Percentiles rank a stretch among this genome's conserved stretches.
These are phyloP conservation scores for Phlyctochytrium bullatum DNA, from an alignment of 192 early-diverging fungal species.

Conservation along the genomic window DNA sequence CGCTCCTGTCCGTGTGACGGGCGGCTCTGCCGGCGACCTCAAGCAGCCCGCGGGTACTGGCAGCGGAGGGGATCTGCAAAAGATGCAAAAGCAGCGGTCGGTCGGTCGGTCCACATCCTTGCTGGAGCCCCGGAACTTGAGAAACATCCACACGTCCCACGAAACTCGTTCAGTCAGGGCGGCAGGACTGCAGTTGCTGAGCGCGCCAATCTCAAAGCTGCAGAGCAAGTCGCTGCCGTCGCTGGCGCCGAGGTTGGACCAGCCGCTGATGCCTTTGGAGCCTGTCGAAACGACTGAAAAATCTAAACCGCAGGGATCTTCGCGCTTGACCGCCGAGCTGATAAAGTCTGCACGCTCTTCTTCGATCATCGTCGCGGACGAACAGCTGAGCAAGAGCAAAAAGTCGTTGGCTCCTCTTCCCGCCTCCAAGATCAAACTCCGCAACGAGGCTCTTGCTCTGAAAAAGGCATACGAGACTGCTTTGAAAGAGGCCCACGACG, in stretches of 20 bases:
- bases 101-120: background rate
- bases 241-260: background rate
- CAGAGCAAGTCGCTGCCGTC: background rate
- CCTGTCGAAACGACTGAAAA: background rate
- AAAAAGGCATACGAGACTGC: too few species aligned
- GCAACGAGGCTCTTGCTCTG: too few species aligned
- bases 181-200: background rate
- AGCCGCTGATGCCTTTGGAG: background rate
- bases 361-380: background rate
- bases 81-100: background rate
- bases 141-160: background rate
- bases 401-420: too few species aligned
- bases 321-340: background rate
- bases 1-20: too few species aligned
- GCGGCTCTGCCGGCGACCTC: constrained; percentile 48
- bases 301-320: background rate
- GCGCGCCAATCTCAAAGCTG: background rate
- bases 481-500: too few species aligned
- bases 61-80: background rate
- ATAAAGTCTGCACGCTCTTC: background rate
- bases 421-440: too few species aligned
- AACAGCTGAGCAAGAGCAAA: too few species aligned
- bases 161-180: background rate
- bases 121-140: background rate
- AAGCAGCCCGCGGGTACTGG: background rate